These are phyloP conservation scores for Loxodes magnus DNA, from an alignment of 73 alveolate species.

Conservation along the genomic window DNA sequence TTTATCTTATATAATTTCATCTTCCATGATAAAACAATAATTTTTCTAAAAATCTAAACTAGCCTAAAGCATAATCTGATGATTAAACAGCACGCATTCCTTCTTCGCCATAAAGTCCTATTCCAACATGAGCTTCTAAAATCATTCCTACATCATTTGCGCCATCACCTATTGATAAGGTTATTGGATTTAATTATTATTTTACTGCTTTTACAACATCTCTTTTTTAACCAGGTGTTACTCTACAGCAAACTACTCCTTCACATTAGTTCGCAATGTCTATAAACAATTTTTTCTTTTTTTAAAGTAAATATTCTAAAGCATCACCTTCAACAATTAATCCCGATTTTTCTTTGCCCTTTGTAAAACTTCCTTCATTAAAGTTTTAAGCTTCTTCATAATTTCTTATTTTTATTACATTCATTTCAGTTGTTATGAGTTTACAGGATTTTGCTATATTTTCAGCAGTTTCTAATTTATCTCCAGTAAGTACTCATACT, in stretches of 20 bases:
- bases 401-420: background rate
- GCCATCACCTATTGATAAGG: conserved; percentile 98
- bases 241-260: conserved; percentile 79
- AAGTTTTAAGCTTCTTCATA: no score
- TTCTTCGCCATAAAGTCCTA: conserved; percentile 94
- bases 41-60: conserved; percentile 62
- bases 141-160: conserved; percentile 98
- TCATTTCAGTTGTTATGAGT: background rate
- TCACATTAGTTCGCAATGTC: conserved; percentile 20
- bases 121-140: conserved; percentile 70
- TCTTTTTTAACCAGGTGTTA: conserved; percentile 85
- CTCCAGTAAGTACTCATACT: conserved; percentile 82
- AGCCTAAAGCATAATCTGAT: conserved; percentile 83
- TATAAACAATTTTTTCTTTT: background rate
- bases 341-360: no score
- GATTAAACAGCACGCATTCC: conserved; percentile 92
- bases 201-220: conserved; percentile 81
- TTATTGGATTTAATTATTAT: conserved; percentile 36
- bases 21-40: conserved; percentile 72
- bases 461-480: conserved; percentile 94
- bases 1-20: conserved; percentile 53
- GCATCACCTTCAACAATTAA: conserved; percentile 7
- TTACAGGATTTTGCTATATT: background rate
- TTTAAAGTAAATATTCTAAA: conserved; percentile 3
- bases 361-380: no score